Conservation (phyloP, 176 grass and related monocot species). For the Echinochloa phyllopogon region DNA sequence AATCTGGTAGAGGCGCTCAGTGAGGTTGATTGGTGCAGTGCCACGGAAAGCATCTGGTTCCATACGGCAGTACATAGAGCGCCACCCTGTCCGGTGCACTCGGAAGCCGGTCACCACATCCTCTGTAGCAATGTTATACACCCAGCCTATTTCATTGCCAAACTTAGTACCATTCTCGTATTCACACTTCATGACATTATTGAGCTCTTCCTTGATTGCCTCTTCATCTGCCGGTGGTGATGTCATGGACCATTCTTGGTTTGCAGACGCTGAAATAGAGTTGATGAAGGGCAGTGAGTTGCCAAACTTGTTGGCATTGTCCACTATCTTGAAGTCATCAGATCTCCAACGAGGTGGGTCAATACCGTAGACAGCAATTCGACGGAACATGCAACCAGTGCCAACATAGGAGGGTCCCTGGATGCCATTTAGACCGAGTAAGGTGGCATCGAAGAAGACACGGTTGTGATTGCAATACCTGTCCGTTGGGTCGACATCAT, state of each 20-base stretch:
- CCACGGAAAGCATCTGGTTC: slow-evolving; percentile 58
- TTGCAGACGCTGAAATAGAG: slow-evolving; percentile 42
- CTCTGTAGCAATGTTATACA: slow-evolving; percentile 60
- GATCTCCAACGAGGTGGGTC: slow-evolving; percentile 52
- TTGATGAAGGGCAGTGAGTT: slow-evolving; percentile 36
- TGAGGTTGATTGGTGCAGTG: slow-evolving; percentile 60
- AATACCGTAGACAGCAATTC: slow-evolving; percentile 46
- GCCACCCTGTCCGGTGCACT: slow-evolving; percentile 50
- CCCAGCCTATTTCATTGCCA: slow-evolving; percentile 56
- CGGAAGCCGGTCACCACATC: slow-evolving; percentile 63
- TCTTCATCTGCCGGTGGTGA: slow-evolving; percentile 44
- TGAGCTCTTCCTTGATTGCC: slow-evolving; percentile 37
- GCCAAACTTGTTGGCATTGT: slow-evolving; percentile 47
- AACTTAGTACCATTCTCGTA: slow-evolving; percentile 48
- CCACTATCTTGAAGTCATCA: slow-evolving; percentile 33
- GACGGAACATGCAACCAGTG: slow-evolving; percentile 61
- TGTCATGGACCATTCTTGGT: slow-evolving; percentile 47
- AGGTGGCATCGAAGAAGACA: slow-evolving; percentile 96
- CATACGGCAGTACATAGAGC: slow-evolving; percentile 60
- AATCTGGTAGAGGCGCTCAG: slow-evolving; percentile 60
- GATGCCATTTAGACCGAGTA: slow-evolving; percentile 88
- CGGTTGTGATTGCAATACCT: slow-evolving; percentile 95
- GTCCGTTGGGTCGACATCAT: slow-evolving; percentile 92
- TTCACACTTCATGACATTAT: slow-evolving; percentile 42
- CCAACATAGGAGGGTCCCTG: slow-evolving; percentile 67